phyloP scores from a whole-genome alignment of 2,329 filamentous ascomycete species.

The Venturia asperata region DNA sequence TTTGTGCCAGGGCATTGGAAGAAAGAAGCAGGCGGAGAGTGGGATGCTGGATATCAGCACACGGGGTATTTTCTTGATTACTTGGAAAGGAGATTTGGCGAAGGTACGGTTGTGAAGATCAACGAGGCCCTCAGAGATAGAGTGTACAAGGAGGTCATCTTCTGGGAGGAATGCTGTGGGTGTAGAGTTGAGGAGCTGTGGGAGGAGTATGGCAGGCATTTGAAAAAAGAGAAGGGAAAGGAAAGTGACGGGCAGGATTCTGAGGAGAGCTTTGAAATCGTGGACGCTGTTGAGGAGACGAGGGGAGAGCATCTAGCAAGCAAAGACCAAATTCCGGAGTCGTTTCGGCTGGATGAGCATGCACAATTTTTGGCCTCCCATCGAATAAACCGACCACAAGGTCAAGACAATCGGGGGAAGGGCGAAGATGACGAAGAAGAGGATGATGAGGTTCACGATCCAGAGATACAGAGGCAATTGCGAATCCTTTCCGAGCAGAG shows the following conservation, averaged over 20 bases:
- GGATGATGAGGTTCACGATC: neutral
- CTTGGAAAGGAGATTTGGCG: constrained; percentile 58
- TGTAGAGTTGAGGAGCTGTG: constrained; percentile 62
- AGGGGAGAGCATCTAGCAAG: neutral
- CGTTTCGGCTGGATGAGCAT: too few relatives aligned
- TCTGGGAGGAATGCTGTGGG: constrained; percentile 66
- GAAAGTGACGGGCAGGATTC: neutral
- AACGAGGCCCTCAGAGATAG: constrained; percentile 59
- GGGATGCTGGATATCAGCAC: constrained; percentile 84
- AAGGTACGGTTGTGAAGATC: constrained; percentile 48
- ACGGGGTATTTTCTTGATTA: constrained; percentile 90
- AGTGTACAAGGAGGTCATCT: constrained; percentile 55
- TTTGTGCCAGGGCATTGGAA: constrained; percentile 82
- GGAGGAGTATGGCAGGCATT: constrained; percentile 57
- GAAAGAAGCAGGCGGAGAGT: constrained; percentile 50
- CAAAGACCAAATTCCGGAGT: too few relatives aligned
- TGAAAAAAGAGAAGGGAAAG: constrained; percentile 31
- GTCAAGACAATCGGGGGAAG: neutral
- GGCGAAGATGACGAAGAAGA: neutral
- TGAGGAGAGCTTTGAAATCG: constrained; percentile 1
- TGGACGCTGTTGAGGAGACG: neutral
- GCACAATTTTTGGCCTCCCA: neutral
- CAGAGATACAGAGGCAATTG: neutral
- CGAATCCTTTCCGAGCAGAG: neutral
- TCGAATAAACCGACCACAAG: neutral